Base-by-base conservation (phyloP, 2,329 filamentous ascomycete species). In the Fusarium sp. region DNA sequence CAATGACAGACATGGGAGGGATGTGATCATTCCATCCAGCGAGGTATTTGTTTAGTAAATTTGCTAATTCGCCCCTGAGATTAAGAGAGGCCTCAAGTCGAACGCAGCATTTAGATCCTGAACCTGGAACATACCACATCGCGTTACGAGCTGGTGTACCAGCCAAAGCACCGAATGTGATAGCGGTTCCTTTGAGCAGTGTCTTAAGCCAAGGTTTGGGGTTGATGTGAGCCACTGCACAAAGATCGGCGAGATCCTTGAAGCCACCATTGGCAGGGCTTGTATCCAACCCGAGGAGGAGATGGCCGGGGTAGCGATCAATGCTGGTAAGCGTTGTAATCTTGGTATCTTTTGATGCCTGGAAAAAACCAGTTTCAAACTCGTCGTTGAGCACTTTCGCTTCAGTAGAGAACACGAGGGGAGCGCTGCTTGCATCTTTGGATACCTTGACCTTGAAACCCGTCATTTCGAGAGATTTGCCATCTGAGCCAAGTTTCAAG, bases 41-140 rank as follows among this genome's bases (percentile, higher is more conserved):
- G 48, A 50, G 48, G 0, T 50, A 50, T 15, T 50, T 50, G 8
- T 50, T 6, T 1, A 38, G 17, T 2, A 0, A 2, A 0, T 5
- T 2, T 0, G 0, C 45, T n/a, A 49, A 1, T n/a, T 4, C 1
- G 0, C 3, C 46, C 0, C 3, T 3, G 0, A 49, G 20, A 2
- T 24, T 2, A 1, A 49, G 15, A 5, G 46, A 24, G 4, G 46
- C 46, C 0, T 50, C 48, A 0, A 50, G 48, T 0, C 48, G 48
- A 1, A 50, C 0, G 1, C 48, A 50, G 0, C 48, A 39, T 18
- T 1, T 0, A 1, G 48, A 39, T 2, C 20, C 48, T 18, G 33
- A 4, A 1, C 48, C 22, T 0, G 48, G 48, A 0, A 50, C n/a
- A 2, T 50, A 50, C 48, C 48, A 50, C 48, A 50, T 50, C 0